phyloP scores from a whole-genome alignment of 1,284 basidiomycete genomes.

The Agroathelia rolfsii region DNA sequence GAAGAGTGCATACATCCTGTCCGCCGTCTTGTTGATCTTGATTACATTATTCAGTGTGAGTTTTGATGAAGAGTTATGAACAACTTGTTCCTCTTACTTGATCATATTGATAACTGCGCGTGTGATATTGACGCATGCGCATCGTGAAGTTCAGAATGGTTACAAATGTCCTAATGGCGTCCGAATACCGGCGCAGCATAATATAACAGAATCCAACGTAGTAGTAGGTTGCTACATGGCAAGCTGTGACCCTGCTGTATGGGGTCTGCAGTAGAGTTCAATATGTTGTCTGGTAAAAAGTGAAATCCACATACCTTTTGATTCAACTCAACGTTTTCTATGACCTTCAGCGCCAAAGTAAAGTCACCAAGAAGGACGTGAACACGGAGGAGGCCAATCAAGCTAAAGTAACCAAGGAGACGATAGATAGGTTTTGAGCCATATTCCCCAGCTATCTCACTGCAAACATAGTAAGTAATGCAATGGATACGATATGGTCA shows the following conservation, averaged over 20 bases:
- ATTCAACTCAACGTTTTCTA: slow-evolving; percentile 88
- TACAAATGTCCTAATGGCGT: slow-evolving; percentile 90
- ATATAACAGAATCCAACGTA: slow-evolving; percentile 96
- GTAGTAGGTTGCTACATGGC: slow-evolving; percentile 92
- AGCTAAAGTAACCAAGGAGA: slow-evolving; percentile 95
- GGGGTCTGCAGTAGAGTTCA: slow-evolving; percentile 40
- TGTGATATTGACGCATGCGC: slow-evolving; percentile 92
- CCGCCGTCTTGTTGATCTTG: slow-evolving; percentile 93
- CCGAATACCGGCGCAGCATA: slow-evolving; percentile 88
- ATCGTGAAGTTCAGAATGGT: slow-evolving; percentile 90
- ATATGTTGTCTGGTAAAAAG: neutral
- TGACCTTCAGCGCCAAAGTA: slow-evolving; percentile 89
- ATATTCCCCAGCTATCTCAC: slow-evolving; percentile 87
- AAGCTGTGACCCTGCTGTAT: slow-evolving; percentile 86
- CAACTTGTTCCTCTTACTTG: slow-evolving; percentile 40
- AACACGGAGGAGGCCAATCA: slow-evolving; percentile 91
- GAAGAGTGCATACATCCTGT: slow-evolving; percentile 95
- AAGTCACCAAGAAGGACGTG: slow-evolving; percentile 96
- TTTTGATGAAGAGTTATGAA: neutral
- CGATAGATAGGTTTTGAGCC: slow-evolving; percentile 86
- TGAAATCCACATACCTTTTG: slow-evolving; percentile 48
- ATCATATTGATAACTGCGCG: slow-evolving; percentile 92
- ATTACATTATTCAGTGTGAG: slow-evolving; percentile 1
- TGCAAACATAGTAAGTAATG: slow-evolving; percentile 19
- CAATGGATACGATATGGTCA: slow-evolving; percentile 1